Conservation (phyloP, 441 rosid species). For the Pelargonium cotyledonis region DNA sequence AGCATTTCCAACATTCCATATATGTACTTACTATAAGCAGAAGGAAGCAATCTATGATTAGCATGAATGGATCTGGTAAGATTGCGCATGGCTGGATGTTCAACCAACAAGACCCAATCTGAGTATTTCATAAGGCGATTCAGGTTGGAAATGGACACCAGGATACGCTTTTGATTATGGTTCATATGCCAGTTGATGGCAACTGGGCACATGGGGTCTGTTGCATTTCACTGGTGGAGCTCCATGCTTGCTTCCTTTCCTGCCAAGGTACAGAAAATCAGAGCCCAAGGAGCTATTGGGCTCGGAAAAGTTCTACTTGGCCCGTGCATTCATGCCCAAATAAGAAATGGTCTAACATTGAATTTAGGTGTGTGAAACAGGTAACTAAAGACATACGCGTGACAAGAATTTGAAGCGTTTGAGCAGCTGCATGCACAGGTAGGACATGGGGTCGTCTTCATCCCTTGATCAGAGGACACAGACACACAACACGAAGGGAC, state of each 20-base stretch:
- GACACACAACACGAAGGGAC: constrained; percentile 5
- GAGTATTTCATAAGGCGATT: not conserved
- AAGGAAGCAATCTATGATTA: not conserved
- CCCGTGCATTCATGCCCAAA: not conserved
- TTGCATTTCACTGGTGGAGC: not conserved
- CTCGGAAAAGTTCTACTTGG: too few relatives aligned
- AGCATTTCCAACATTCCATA: not conserved
- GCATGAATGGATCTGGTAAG: not conserved
- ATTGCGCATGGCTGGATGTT: constrained; percentile 3
- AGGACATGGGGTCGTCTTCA: not conserved
- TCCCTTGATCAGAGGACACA: not conserved
- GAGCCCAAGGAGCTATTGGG: not conserved
- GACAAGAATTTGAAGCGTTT: not conserved
- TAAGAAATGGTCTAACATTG: not conserved
- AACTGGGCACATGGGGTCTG: not conserved
- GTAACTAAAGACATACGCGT: not conserved
- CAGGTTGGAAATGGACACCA: not conserved
- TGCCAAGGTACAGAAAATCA: not conserved
- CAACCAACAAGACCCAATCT: constrained; percentile 6
- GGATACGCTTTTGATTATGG: not conserved
- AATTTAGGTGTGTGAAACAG: not conserved
- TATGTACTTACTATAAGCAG: not conserved
- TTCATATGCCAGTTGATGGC: constrained; percentile 2
- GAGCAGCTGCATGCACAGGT: constrained; percentile 1
- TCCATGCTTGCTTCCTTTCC: constrained; percentile 5